Evolutionary conservation across 148 eudicot species (phyloP).

Genomic region (Cornus suecica): DNA sequence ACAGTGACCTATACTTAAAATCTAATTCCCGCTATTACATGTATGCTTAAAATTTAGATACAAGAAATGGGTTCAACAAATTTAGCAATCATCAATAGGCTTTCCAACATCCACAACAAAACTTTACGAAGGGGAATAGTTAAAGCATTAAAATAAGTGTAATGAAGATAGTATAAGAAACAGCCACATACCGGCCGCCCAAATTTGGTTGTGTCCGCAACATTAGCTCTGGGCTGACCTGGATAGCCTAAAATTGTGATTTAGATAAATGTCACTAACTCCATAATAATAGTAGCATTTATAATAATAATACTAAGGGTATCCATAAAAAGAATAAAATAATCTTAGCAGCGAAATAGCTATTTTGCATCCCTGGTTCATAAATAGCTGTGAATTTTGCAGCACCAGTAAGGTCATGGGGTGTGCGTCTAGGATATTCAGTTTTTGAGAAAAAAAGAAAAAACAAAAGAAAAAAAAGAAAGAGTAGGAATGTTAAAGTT

Average conservation of each 20-base stretch:
- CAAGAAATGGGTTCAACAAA: background rate
- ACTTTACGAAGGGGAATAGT: no score
- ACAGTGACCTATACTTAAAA: background rate
- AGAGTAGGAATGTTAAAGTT: no score
- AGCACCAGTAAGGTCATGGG: no score
- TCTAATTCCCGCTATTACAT: background rate
- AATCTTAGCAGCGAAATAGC: background rate
- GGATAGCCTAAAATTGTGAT: conserved; percentile 36
- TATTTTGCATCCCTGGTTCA: background rate
- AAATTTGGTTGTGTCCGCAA: conserved; percentile 38
- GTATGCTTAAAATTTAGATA: background rate
- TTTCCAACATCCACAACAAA: background rate
- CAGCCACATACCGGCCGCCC: conserved; percentile 43
- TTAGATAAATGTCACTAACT: background rate
- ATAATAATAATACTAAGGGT: no score
- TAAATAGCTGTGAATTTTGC: no score
- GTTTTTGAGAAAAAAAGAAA: no score
- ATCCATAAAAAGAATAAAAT: background rate
- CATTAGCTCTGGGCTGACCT: conserved; percentile 37
- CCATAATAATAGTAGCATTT: no score
- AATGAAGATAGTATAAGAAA: background rate
- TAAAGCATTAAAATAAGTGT: background rate
- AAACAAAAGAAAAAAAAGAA: no score
- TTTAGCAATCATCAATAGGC: background rate
- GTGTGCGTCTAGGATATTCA: no score